Evolutionary conservation across 768 basidiomycete genomes (phyloP), one percentile per base, ranked within the genome.

Genomic region (Tricholoma matsutake): DNA sequence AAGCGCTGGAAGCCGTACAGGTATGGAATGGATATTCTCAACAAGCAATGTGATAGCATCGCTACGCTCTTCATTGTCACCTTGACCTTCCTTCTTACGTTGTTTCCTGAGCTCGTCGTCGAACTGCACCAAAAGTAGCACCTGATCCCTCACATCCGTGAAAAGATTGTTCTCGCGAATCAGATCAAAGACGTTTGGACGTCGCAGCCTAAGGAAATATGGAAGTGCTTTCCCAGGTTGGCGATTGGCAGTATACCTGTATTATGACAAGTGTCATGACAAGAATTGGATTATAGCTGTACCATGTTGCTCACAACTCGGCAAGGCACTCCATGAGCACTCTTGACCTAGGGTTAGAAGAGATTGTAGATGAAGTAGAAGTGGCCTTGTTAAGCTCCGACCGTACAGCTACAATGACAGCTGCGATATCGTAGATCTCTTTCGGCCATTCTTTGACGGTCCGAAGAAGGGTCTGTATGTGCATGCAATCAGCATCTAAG

Each of bases 211-310:
- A 14, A 99, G 81, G 77, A 89, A 93, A 76, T 86, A 98, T 0
- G 92, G 92, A 0, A 99, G 78, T 0, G 97, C 97, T 75, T 96
- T 96, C 20, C 92, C 95, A 2, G 92, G 93, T 76, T 98, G 97
- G 2, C 92, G 87, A 65, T 96, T 95, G 18, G 85, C 79, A 35
- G 86, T 86, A 72, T 93, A 94, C 54, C 95, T 96, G 57, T 34
- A 39, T 13, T 61, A 51, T 53, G 39, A 52, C 20, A 14, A 4
- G n/a, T 16, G 37, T 63, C 32, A 56, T 31, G 10, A 47, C 11
- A 47, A 4, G 7, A 43, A 54, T 41, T 16, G 20, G 18, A 35
- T 3, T 11, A 14, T 18, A 6, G 28, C 61, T 14, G 31, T 22
- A 1, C 34, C 43, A 10, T 14, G 11, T 61, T 55, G 73, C 83